These are phyloP conservation scores for Globisporangium polare DNA, from an alignment of 352 stramenopile species.

Conservation along the genomic window DNA sequence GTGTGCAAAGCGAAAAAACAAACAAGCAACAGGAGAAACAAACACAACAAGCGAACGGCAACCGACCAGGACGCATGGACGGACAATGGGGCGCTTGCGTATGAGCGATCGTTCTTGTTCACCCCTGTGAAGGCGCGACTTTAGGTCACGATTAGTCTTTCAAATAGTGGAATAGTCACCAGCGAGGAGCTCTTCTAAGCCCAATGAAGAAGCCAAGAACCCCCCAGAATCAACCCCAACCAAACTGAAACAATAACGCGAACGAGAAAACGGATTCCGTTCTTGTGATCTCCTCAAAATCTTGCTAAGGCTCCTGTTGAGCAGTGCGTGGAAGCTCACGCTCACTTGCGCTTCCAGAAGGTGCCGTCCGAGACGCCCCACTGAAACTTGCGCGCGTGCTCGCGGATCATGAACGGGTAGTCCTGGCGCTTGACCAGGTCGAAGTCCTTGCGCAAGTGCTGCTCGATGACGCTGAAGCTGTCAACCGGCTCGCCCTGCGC, in stretches of 20 bases:
- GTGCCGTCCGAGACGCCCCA: slow-evolving; percentile 88
- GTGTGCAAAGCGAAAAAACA: slow-evolving; percentile 11
- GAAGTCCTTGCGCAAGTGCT: slow-evolving; percentile 60
- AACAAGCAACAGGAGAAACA: slow-evolving; percentile 13
- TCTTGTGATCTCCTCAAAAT: neutral
- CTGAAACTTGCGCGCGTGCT: slow-evolving; percentile 92
- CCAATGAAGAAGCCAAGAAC: slow-evolving; percentile 1
- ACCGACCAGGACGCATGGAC: neutral
- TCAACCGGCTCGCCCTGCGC: slow-evolving; percentile 41
- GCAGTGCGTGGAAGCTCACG: neutral
- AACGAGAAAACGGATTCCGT: neutral
- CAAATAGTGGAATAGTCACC: slow-evolving; percentile 7
- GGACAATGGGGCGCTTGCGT: neutral
- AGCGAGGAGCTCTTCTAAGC: slow-evolving; percentile 1
- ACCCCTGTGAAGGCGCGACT: slow-evolving; percentile 1
- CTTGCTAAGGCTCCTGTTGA: neutral
- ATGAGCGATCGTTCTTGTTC: neutral
- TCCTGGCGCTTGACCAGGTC: slow-evolving; percentile 76
- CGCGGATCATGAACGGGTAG: slow-evolving; percentile 91
- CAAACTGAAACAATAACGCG: slow-evolving; percentile 15
- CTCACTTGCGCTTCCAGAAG: slow-evolving; percentile 77
- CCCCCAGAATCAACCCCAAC: too few species aligned
- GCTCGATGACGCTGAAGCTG: slow-evolving; percentile 65
- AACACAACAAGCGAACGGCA: neutral
- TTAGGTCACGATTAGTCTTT: slow-evolving; percentile 10